Percentiles rank a stretch among this genome's conserved stretches.
These are phyloP conservation scores for Termitomyces sp. DNA, from an alignment of 768 basidiomycete genomes.

Conservation along the genomic window DNA sequence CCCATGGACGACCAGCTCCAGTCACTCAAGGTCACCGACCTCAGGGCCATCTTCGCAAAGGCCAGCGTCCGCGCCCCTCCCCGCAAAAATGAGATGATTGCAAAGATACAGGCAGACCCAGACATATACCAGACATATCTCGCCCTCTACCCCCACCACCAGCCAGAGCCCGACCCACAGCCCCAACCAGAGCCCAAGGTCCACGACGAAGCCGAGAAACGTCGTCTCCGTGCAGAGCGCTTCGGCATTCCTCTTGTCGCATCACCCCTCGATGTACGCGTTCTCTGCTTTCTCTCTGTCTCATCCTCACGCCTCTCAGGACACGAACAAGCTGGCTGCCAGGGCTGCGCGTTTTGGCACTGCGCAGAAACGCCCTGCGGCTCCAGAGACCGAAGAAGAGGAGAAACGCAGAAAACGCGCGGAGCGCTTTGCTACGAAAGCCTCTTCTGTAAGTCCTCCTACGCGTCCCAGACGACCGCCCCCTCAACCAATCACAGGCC, in stretches of 20 bases:
- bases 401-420: slow-evolving; percentile 60
- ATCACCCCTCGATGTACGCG: slow-evolving; percentile 16
- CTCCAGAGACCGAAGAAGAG: slow-evolving; percentile 47
- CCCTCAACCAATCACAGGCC: neutral
- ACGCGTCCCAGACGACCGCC: neutral
- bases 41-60: slow-evolving; percentile 56
- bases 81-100: slow-evolving; percentile 66
- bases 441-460: neutral
- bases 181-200: neutral
- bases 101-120: slow-evolving; percentile 52
- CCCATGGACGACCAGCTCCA: slow-evolving; percentile 37
- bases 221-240: slow-evolving; percentile 61
- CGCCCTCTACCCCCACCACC: slow-evolving; percentile 20
- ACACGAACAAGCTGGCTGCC: slow-evolving; percentile 43
- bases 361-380: slow-evolving; percentile 30
- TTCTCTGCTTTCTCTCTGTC: neutral
- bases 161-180: slow-evolving; percentile 13
- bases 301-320: slow-evolving; percentile 27
- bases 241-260: slow-evolving; percentile 64
- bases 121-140: slow-evolving; percentile 42
- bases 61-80: slow-evolving; percentile 46
- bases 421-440: slow-evolving; percentile 46
- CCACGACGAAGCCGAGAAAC: slow-evolving; percentile 47
- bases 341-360: slow-evolving; percentile 58
- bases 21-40: slow-evolving; percentile 69